Base-by-base conservation (phyloP, 768 basidiomycete genomes). In the Lactarius indigo region DNA sequence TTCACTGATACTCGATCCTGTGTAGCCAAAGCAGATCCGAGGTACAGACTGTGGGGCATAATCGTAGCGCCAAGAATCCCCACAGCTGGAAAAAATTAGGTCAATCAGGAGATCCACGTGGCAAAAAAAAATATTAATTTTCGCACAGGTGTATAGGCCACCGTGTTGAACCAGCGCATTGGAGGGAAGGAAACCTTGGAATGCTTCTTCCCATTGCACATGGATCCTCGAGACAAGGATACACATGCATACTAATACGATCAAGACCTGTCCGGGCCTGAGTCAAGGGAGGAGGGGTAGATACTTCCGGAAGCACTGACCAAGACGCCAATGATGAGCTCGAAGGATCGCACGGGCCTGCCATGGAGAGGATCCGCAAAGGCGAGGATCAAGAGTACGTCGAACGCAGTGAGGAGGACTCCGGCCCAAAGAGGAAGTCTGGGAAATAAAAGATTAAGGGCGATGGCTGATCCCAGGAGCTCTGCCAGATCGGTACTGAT, bases 341-440 rank as follows among this genome's bases (percentile, higher is more conserved):
- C 91, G 69, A 93, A 92, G 69, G 85, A 69, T 70, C 82, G 83
- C 47, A 87, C 89, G 7, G 90, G 91, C 39, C 68, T 47, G 15
- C 68, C 59, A 44, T 81, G 81, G 39, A 90, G 75, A 10, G 90
- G 91, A 73, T 92, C 90, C 5, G 87, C 83, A 66, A 93, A 76
- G 0, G 83, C 84, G 42, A 96, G 84, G 41, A 96, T 75, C 60
- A 85, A 63, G 44, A 85, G 74, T 37, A 85, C 83, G 62, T 85
- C 84, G 23, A 73, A 66, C 0, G 80, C 80, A 17, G 84, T 85
- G 39, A 85, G 69, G 54, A 85, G 77, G 10, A 84, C 83, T 41
- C 77, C 79, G 1, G 75, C 80, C 78, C 79, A 85, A 12, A 84
- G 73, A 6, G 84, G 84, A 13, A 85, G 74, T 20, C 66, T 69